phyloP scores from a whole-genome alignment of 495 filamentous ascomycete genomes.

The Podospora conica region DNA sequence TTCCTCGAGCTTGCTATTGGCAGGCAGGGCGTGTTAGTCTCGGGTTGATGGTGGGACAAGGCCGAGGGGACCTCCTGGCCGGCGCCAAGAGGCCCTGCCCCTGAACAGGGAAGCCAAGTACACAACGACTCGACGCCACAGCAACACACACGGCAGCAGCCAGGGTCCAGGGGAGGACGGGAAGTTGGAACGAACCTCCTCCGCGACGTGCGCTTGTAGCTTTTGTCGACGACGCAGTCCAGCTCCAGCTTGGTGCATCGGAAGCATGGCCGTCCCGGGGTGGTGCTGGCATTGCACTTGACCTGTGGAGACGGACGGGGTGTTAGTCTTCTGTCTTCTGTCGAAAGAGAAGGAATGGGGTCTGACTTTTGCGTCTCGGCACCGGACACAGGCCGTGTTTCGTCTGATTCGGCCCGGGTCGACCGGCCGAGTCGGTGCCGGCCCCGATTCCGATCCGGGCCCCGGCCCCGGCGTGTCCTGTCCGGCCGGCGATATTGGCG shows the following conservation, averaged over 20 bases:
- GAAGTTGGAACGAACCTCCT: conserved; percentile 31
- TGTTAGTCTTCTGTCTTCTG: background rate
- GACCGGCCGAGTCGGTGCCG: conserved; percentile 12
- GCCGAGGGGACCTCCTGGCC: background rate
- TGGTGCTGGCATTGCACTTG: conserved; percentile 38
- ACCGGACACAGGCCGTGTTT: conserved; percentile 39
- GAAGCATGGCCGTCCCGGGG: conserved; percentile 35
- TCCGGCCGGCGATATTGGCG: background rate
- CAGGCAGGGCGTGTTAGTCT: background rate
- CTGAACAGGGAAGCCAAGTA: background rate
- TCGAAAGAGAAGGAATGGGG: background rate
- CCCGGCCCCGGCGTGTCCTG: conserved; percentile 12
- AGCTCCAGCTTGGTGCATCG: conserved; percentile 41
- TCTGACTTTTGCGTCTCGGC: conserved; percentile 39
- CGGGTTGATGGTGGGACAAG: background rate
- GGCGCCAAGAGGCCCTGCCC: background rate
- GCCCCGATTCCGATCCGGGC: background rate
- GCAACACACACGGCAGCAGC: background rate
- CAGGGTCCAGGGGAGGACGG: no score
- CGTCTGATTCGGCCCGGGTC: conserved; percentile 31
- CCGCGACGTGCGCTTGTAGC: conserved; percentile 39
- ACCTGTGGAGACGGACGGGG: no score
- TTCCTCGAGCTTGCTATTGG: conserved; percentile 38
- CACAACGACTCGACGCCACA: background rate
- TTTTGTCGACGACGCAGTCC: conserved; percentile 40